A percentile compares a stretch with the other conserved stretches of the same genome.
These are phyloP conservation scores for Balansia obtecta DNA, from an alignment of 2,329 filamentous ascomycete species.

Conservation along the genomic window DNA sequence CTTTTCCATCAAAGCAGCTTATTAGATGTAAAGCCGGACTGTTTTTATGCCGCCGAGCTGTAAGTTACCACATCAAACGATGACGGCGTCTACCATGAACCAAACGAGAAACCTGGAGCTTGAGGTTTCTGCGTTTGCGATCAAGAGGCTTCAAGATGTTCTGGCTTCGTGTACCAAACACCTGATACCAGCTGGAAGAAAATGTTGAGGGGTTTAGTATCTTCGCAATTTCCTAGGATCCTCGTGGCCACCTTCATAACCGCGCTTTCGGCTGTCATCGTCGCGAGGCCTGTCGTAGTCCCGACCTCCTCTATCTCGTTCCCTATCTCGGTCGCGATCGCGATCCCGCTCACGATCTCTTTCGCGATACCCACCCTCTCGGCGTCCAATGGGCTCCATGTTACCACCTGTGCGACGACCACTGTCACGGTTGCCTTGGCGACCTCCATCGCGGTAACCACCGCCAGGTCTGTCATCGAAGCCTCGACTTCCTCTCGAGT, in stretches of 20 bases:
- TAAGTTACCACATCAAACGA: not conserved
- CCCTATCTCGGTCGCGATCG: slow-evolving; percentile 31
- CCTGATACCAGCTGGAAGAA: not conserved
- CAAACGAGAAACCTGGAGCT: not conserved
- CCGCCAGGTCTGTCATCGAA: slow-evolving; percentile 43
- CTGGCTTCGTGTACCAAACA: not conserved
- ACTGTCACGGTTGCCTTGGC: slow-evolving; percentile 20
- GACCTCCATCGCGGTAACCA: slow-evolving; percentile 29
- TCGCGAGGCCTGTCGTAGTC: slow-evolving; percentile 43
- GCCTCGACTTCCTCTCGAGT: slow-evolving; percentile 40
- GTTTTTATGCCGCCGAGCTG: not conserved
- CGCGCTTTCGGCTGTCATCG: slow-evolving; percentile 51
- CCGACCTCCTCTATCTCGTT: slow-evolving; percentile 9
- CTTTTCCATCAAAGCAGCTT: slow-evolving; percentile 13
- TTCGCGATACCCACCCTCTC: slow-evolving; percentile 45
- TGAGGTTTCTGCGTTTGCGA: not conserved
- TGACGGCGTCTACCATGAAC: not conserved
- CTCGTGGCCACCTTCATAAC: slow-evolving; percentile 70
- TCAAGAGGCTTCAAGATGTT: not conserved
- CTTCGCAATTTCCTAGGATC: slow-evolving; percentile 58
- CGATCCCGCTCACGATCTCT: slow-evolving; percentile 35
- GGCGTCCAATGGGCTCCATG: slow-evolving; percentile 66
- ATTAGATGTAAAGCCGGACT: not conserved
- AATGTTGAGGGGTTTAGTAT: slow-evolving; percentile 31
- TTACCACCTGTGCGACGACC: slow-evolving; percentile 58